Evolutionary conservation across 345 rosid species (phyloP).

Genomic region (Euphorbia lathyris): DNA sequence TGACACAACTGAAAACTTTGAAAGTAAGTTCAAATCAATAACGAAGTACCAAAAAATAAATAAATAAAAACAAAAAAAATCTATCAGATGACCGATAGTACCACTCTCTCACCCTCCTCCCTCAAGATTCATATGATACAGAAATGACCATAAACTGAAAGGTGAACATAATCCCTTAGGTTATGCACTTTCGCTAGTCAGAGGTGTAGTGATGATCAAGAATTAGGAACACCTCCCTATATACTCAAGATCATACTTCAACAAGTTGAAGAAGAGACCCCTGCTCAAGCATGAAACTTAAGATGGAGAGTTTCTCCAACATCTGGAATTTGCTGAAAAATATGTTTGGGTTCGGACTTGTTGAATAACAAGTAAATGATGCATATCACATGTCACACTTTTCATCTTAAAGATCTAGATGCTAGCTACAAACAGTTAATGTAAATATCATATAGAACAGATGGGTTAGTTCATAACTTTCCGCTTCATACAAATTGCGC

Average conservation of each 20-base stretch:
- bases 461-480: not conserved
- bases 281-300: conserved; percentile 46
- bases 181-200: no score
- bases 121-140: not conserved
- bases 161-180: not conserved
- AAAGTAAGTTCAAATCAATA: conserved; percentile 19
- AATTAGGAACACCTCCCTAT: not conserved
- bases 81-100: not conserved
- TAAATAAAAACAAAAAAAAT: no score
- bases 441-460: not conserved
- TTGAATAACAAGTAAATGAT: not conserved
- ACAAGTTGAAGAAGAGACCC: conserved; percentile 48
- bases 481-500: not conserved
- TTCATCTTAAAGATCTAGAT: not conserved
- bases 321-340: conserved; percentile 35
- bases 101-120: no score
- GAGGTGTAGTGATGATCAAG: conserved; percentile 4
- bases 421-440: not conserved
- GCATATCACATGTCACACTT: not conserved
- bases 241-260: no score
- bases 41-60: not conserved
- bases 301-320: conserved; percentile 34
- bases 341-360: conserved; percentile 20
- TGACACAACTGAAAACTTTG: conserved; percentile 34
- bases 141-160: not conserved